A percentile compares a stretch with the other conserved stretches of the same genome.
phyloP scores from a whole-genome alignment of 108 stramenopile genomes.

The Nitzschia putrida region DNA sequence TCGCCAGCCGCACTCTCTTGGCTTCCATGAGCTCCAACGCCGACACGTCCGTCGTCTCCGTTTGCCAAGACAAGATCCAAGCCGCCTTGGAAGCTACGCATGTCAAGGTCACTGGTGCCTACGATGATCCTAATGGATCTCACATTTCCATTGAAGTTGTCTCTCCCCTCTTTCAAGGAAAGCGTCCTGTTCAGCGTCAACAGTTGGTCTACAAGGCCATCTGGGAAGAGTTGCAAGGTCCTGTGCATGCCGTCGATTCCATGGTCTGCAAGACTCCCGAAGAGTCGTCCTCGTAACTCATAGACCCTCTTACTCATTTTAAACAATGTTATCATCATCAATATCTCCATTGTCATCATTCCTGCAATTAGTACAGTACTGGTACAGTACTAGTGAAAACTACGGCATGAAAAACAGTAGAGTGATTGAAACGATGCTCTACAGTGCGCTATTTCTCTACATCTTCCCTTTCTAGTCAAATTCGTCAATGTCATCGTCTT shows the following conservation, averaged over 20 bases:
- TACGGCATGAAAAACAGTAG: too few relatives aligned
- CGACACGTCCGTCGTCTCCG: conserved; percentile 71
- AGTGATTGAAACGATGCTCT: too few relatives aligned
- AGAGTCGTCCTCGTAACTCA: conserved; percentile 35
- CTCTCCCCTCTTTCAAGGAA: conserved; percentile 78
- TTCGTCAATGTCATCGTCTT: conserved; percentile 58
- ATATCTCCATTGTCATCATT: too few relatives aligned
- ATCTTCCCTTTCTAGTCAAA: conserved; percentile 39
- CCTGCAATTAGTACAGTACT: too few relatives aligned
- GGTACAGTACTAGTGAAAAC: too few relatives aligned
- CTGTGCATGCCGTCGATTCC: conserved; percentile 89
- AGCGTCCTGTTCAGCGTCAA: conserved; percentile 83
- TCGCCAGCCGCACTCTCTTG: not conserved
- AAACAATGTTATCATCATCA: too few relatives aligned
- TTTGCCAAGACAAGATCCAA: conserved; percentile 70
- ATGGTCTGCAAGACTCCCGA: conserved; percentile 90
- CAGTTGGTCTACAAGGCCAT: conserved; percentile 93
- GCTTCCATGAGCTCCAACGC: conserved; percentile 5
- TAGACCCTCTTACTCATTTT: not conserved
- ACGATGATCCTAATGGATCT: conserved; percentile 90
- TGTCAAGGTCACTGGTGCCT: conserved; percentile 77
- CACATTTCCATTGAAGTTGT: conserved; percentile 87
- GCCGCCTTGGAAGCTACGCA: conserved; percentile 71
- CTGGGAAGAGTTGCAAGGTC: conserved; percentile 89
- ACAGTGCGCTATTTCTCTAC: too few relatives aligned